Evolutionary conservation across 2,329 filamentous ascomycete species (phyloP).

Genomic region (Pseudophaeomoniella oleicola): DNA sequence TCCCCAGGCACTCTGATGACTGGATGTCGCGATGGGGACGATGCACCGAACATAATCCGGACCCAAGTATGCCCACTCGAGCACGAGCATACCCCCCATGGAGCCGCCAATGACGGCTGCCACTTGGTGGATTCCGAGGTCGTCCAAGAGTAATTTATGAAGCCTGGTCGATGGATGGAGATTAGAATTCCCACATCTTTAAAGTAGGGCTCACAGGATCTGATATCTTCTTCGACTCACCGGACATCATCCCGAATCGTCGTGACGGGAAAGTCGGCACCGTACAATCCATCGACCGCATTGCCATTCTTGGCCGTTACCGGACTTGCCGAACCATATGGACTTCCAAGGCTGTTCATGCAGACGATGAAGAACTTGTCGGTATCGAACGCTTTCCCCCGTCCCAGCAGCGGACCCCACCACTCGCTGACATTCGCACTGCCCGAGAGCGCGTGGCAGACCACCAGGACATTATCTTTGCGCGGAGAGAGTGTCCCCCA

Average conservation of each 20-base stretch:
- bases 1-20: conserved; percentile 74
- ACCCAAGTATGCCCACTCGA: conserved; percentile 64
- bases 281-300: too few relatives aligned
- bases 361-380: conserved; percentile 75
- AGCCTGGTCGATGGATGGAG: too few relatives aligned
- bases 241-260: conserved; percentile 75
- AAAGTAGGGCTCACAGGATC: too few relatives aligned
- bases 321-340: conserved; percentile 77
- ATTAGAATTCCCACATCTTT: too few relatives aligned
- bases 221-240: too few relatives aligned
- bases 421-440: conserved; percentile 75
- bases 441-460: conserved; percentile 74
- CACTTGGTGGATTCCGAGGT: conserved; percentile 63
- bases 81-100: conserved; percentile 79
- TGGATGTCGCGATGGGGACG: conserved; percentile 73
- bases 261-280: conserved; percentile 73
- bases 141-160: conserved; percentile 66
- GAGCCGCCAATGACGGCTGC: conserved; percentile 71
- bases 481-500: conserved; percentile 44
- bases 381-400: conserved; percentile 66
- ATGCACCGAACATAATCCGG: conserved; percentile 64
- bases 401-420: conserved; percentile 72
- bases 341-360: conserved; percentile 73
- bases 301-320: conserved; percentile 72
- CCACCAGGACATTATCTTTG: conserved; percentile 56